Percentiles rank a stretch among this genome's conserved stretches.
These are phyloP conservation scores for Aegilops bicornis DNA, from an alignment of 176 grass and related monocot genomes.

Conservation along the genomic window DNA sequence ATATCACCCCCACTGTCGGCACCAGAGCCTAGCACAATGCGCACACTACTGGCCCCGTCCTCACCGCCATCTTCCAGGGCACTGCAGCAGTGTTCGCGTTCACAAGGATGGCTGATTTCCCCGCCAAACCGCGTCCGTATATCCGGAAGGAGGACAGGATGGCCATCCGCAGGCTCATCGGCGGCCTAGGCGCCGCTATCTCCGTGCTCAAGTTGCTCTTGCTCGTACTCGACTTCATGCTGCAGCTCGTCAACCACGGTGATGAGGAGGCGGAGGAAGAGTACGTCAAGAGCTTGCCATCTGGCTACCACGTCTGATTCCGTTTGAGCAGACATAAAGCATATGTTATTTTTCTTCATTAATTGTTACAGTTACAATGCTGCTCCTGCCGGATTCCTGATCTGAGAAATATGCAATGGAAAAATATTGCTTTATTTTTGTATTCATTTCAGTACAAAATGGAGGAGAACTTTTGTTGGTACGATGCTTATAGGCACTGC, in stretches of 20 bases:
- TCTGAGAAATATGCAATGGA: too few relatives aligned
- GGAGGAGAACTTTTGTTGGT: too few relatives aligned
- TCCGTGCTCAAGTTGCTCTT: slow-evolving; percentile 73
- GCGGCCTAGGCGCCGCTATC: slow-evolving; percentile 62
- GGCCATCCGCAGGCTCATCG: slow-evolving; percentile 68
- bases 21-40: slow-evolving; percentile 22
- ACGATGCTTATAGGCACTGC: too few relatives aligned
- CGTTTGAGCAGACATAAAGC: too few relatives aligned
- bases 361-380: too few relatives aligned
- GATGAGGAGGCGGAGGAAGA: slow-evolving; percentile 13
- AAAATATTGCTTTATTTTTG: too few relatives aligned
- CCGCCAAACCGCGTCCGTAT: slow-evolving; percentile 34
- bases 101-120: background rate
- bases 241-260: slow-evolving; percentile 42
- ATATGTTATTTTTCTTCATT: too few relatives aligned
- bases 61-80: slow-evolving; percentile 85
- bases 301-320: slow-evolving; percentile 60
- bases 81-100: slow-evolving; percentile 48
- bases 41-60: slow-evolving; percentile 60
- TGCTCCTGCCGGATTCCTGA: too few relatives aligned
- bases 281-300: slow-evolving; percentile 55
- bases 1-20: too few relatives aligned
- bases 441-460: too few relatives aligned
- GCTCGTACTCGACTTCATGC: slow-evolving; percentile 61
- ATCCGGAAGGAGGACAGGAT: slow-evolving; percentile 68